These are phyloP conservation scores for Cucurbita argyrosperma DNA, from an alignment of 306 rosid species.

Conservation along the genomic window DNA sequence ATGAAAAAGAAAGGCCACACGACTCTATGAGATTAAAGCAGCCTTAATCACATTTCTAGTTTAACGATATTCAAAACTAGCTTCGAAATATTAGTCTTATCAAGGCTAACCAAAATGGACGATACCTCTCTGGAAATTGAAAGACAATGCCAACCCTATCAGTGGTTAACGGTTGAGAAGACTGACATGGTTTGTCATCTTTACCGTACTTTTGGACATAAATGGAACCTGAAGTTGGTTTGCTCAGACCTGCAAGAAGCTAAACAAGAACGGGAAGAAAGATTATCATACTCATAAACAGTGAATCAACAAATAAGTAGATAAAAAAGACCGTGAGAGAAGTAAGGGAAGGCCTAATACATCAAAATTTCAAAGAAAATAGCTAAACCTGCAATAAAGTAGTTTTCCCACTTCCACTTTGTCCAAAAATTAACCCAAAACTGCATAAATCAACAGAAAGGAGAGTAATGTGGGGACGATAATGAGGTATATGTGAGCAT, in stretches of 20 bases:
- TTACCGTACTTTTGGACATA: conserved; percentile 42
- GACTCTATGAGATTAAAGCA: not conserved
- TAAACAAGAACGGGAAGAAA: conserved; percentile 8
- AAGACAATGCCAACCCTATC: conserved; percentile 91
- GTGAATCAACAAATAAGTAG: not conserved
- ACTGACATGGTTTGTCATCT: conserved; percentile 46
- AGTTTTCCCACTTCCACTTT: conserved; percentile 90
- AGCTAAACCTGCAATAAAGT: conserved; percentile 64
- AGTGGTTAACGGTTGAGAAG: conserved; percentile 44
- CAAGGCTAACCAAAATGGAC: not conserved
- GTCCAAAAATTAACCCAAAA: conserved; percentile 79
- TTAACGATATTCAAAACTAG: not conserved
- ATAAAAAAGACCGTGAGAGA: not conserved
- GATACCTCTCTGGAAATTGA: conserved; percentile 93
- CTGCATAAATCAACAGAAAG: conserved; percentile 23
- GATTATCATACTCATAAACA: not conserved
- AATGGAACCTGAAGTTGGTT: conserved; percentile 85
- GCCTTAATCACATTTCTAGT: no score
- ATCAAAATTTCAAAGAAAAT: not conserved
- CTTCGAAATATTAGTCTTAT: not conserved
- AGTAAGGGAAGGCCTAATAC: not conserved
- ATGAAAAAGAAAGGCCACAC: not conserved
- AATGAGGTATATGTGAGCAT: not conserved
- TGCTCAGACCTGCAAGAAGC: conserved; percentile 84
- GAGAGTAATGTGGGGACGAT: not conserved